phyloP scores from a whole-genome alignment of 768 basidiomycete genomes.

The Epithele typhae region DNA sequence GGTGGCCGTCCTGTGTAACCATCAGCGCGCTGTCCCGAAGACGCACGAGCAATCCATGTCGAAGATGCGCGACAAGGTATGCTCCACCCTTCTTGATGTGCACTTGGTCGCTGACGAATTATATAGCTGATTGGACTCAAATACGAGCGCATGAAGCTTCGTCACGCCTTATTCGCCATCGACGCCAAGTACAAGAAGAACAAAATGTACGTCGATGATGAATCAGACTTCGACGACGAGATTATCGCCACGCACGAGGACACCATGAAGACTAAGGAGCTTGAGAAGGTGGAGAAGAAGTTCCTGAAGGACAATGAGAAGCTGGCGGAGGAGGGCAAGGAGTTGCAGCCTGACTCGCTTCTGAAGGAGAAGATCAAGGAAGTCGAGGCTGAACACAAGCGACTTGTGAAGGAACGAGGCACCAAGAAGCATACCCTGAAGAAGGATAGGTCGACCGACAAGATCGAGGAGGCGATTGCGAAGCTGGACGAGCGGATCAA shows the following conservation, averaged over 20 bases:
- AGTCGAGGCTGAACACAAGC: constrained; percentile 75
- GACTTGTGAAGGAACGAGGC: constrained; percentile 77
- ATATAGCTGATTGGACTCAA: constrained; percentile 79
- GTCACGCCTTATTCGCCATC: constrained; percentile 76
- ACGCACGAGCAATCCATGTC: constrained; percentile 92
- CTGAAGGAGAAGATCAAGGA: constrained; percentile 64
- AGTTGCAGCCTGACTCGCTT: constrained; percentile 52
- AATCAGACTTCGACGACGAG: constrained; percentile 94
- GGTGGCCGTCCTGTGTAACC: constrained; percentile 98
- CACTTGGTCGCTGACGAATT: not conserved
- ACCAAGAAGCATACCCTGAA: constrained; percentile 63
- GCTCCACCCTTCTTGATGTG: not conserved
- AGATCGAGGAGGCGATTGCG: constrained; percentile 73
- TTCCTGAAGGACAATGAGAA: constrained; percentile 94
- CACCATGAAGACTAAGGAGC: constrained; percentile 67
- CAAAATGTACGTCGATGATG: constrained; percentile 70
- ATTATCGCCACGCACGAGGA: constrained; percentile 82
- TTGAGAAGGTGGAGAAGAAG: constrained; percentile 91
- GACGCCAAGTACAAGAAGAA: constrained; percentile 83
- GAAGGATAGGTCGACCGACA: constrained; percentile 66
- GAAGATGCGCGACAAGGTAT: constrained; percentile 88
- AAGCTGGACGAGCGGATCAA: constrained; percentile 87
- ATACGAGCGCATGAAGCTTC: constrained; percentile 96
- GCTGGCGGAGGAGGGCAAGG: constrained; percentile 64
- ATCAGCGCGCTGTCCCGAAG: constrained; percentile 93